These are phyloP conservation scores for Boletellus emodensis DNA, from an alignment of 768 basidiomycete genomes.

Conservation along the genomic window DNA sequence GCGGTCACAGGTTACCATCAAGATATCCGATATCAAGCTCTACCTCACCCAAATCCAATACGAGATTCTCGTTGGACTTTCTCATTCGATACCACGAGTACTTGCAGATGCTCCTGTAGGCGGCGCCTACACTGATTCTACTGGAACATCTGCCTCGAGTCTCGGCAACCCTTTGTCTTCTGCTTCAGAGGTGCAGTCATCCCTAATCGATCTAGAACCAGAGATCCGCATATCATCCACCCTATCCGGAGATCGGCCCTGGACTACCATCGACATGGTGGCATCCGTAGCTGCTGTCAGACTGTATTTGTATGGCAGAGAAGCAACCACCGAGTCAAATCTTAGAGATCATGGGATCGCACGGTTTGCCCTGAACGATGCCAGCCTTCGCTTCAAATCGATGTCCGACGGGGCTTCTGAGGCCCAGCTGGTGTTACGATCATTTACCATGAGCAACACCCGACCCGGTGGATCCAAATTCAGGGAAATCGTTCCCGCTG, in stretches of 20 bases:
- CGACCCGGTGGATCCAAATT: constrained; percentile 78
- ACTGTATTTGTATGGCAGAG: constrained; percentile 79
- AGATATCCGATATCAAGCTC: constrained; percentile 80
- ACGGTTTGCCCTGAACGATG: constrained; percentile 78
- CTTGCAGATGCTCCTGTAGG: constrained; percentile 49
- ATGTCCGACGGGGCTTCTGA: constrained; percentile 82
- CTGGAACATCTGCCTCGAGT: constrained; percentile 16
- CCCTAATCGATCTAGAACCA: constrained; percentile 40
- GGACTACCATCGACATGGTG: constrained; percentile 70
- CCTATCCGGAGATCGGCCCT: constrained; percentile 32
- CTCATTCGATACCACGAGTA: constrained; percentile 64
- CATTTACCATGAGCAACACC: constrained; percentile 89
- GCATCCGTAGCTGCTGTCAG: constrained; percentile 69
- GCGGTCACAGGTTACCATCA: constrained; percentile 54
- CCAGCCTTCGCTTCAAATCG: constrained; percentile 73
- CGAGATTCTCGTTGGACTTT: constrained; percentile 59
- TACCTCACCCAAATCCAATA: constrained; percentile 86
- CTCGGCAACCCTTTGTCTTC: background rate
- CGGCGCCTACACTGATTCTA: constrained; percentile 27
- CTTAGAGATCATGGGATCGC: constrained; percentile 80
- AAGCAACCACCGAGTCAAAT: constrained; percentile 51
- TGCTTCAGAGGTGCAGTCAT: constrained; percentile 1
- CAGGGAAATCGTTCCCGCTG: constrained; percentile 92
- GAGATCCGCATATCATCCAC: constrained; percentile 43
- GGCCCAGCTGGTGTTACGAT: constrained; percentile 82